Base-by-base conservation (phyloP, 768 basidiomycete species). In the Clitopilus hobsonii region DNA sequence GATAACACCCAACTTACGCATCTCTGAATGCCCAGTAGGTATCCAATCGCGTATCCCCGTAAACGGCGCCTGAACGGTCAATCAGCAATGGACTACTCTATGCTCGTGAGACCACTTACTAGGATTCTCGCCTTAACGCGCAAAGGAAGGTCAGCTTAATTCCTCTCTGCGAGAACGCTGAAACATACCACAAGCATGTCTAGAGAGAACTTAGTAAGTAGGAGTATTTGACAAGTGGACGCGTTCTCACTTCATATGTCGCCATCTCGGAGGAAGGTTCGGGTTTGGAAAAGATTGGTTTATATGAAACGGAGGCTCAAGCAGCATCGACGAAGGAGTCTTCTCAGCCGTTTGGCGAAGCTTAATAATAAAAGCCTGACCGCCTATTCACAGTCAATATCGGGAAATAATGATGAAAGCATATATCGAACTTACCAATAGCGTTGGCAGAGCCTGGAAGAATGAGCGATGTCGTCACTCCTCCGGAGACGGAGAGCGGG, bases 291-390 rank as follows among this genome's bases (percentile, higher is more conserved):
- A 71, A 51, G 84, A 72, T 16, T 59, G 65, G 61, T 88, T 81
- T 55, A 88, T 74, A 28, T 78, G 74, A 58, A 79, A 85, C 0
- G 90, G 88, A 6, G 86, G 83, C 58, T 94, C 91, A 23, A 95
- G 70, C 8, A 91, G 71, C 85, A 89, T 86, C 0, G 85, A 83
- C 5, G 82, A 80, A 1, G 91, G 79, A 0, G 86, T 86, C 45
- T 85, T 82, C 58, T 90, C 89, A 3, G 71, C 62, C 0, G 91
- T 91, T 53, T 79, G 78, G 16, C 92, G 82, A 24, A 90, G 80
- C 70, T 94, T 95, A 59, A 94, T 86, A 25, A 83, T 77, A 66
- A 83, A 88, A 0, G 84, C 90, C 64, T 89, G 88, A 0, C 89
- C 89, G 49, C 87, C 88, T 79, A 62, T 56, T 24, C 26, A 20